Conservation (phyloP, 2,329 filamentous ascomycete genomes). For the Phialemonium atrogriseum region DNA sequence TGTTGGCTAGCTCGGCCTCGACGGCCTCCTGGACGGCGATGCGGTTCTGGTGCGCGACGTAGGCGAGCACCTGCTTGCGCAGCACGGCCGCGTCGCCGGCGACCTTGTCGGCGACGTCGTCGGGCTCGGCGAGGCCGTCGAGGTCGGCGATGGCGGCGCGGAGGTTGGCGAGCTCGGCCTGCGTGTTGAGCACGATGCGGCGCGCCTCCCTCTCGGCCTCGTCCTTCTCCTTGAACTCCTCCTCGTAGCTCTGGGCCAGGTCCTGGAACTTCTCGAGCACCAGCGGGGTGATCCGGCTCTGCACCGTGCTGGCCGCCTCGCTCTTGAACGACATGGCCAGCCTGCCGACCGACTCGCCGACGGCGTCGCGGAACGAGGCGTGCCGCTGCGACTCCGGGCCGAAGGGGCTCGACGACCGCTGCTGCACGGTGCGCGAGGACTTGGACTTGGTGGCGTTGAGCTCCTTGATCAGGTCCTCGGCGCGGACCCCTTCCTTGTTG, state of each 20-base stretch:
- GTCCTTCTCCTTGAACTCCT: conserved; percentile 67
- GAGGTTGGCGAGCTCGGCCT: conserved; percentile 56
- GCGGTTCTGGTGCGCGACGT: conserved; percentile 39
- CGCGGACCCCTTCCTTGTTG: conserved; percentile 74
- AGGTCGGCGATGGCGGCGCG: conserved; percentile 52
- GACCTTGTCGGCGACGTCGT: conserved; percentile 42
- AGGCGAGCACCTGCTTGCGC: conserved; percentile 24
- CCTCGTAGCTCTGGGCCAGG: conserved; percentile 62
- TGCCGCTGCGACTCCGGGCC: conserved; percentile 52
- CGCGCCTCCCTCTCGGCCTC: conserved; percentile 60
- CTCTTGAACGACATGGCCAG: conserved; percentile 41
- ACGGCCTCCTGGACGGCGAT: conserved; percentile 44
- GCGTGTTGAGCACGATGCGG: conserved; percentile 56
- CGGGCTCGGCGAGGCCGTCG: conserved; percentile 45
- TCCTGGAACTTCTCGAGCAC: conserved; percentile 66
- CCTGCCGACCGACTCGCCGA: conserved; percentile 34
- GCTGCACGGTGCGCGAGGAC: conserved; percentile 50
- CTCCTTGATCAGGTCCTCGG: conserved; percentile 74
- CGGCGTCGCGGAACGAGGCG: conserved; percentile 43
- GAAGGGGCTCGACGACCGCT: conserved; percentile 69
- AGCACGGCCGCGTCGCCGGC: conserved; percentile 40
- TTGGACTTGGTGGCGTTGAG: conserved; percentile 58
- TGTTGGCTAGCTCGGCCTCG: conserved; percentile 38
- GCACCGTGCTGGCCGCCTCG: conserved; percentile 60
- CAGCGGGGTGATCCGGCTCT: conserved; percentile 59